These are phyloP conservation scores for Gastrodia elata DNA, from an alignment of 106 monocot species.

Conservation along the genomic window DNA sequence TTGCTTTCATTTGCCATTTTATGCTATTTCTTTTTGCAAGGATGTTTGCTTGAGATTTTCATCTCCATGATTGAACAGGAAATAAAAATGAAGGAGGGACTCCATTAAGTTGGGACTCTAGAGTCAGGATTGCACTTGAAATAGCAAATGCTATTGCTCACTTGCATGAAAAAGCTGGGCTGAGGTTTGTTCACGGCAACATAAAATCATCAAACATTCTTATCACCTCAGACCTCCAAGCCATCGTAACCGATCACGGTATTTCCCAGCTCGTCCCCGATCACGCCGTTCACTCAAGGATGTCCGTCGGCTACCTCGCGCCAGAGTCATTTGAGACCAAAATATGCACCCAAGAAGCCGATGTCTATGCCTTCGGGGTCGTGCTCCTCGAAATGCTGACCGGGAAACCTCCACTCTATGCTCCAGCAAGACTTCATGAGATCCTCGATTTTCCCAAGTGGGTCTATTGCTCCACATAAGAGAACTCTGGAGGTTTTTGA, in stretches of 20 bases:
- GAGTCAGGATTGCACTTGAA: conserved; percentile 51
- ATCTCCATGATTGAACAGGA: conserved; percentile 25
- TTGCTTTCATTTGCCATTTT: neutral
- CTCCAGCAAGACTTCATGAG: conserved; percentile 48
- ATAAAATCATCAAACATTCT: conserved; percentile 84
- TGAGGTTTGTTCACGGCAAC: conserved; percentile 82
- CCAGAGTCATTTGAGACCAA: conserved; percentile 57
- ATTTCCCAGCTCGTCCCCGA: conserved; percentile 43
- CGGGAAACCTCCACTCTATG: conserved; percentile 63
- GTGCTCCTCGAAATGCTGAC: conserved; percentile 84
- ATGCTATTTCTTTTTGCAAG: neutral
- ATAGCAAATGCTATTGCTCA: conserved; percentile 52
- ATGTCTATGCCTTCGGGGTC: conserved; percentile 91
- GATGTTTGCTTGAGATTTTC: neutral
- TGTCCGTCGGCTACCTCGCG: conserved; percentile 56
- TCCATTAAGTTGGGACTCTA: conserved; percentile 69
- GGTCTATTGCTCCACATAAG: conserved; percentile 91
- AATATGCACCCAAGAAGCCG: conserved; percentile 55
- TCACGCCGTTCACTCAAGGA: conserved; percentile 23
- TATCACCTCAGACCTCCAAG: conserved; percentile 38
- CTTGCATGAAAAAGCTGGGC: conserved; percentile 45
- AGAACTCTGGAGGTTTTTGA: conserved; percentile 98
- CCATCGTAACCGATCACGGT: conserved; percentile 63
- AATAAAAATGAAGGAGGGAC: conserved; percentile 31
- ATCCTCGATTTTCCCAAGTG: conserved; percentile 65